phyloP scores from a whole-genome alignment of 306 rosid genomes.

The Trifolium repens region DNA sequence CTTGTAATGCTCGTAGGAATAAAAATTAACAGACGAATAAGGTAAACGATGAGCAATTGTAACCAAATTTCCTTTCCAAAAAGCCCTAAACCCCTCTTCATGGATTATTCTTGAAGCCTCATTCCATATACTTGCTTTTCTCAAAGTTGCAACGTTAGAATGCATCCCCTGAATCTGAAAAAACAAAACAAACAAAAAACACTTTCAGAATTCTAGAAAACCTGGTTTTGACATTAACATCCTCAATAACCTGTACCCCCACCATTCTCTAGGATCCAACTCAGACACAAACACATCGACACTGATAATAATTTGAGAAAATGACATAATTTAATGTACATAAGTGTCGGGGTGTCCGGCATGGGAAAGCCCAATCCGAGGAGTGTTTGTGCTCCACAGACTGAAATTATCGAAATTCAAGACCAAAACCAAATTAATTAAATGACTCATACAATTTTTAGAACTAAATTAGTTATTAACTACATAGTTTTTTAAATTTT shows the following conservation, averaged over 20 bases:
- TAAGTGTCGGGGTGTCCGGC: too few relatives aligned
- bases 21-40: conserved; percentile 90
- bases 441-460: background rate
- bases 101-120: conserved; percentile 89
- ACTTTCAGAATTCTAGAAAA: background rate
- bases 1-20: conserved; percentile 89
- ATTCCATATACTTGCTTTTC: conserved; percentile 80
- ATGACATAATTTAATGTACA: too few relatives aligned
- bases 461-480: background rate
- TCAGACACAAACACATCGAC: too few relatives aligned
- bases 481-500: background rate
- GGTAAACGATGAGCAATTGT: conserved; percentile 97
- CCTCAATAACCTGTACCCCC: background rate
- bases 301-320: too few relatives aligned
- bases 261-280: background rate
- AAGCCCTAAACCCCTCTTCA: conserved; percentile 95
- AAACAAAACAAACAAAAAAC: conserved; percentile 27
- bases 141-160: conserved; percentile 77
- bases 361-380: too few relatives aligned
- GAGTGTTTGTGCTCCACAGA: too few relatives aligned
- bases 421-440: background rate
- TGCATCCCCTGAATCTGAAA: conserved; percentile 97
- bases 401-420: background rate
- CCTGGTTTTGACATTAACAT: background rate
- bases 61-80: conserved; percentile 97